Evolutionary conservation across 2,329 filamentous ascomycete genomes (phyloP).

Genomic region (Fusarium foetens): DNA sequence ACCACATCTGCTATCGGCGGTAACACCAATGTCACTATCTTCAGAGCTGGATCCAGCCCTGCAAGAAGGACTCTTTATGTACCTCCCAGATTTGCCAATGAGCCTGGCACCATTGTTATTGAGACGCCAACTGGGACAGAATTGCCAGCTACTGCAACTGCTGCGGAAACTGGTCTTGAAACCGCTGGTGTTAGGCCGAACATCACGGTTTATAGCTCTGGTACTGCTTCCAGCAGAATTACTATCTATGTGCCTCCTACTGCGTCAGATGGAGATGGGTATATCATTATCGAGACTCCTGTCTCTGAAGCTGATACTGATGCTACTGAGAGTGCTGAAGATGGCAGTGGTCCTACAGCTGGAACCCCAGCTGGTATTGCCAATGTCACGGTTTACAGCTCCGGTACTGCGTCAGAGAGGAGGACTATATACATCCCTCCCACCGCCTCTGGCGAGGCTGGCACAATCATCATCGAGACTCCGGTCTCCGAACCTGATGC

Average conservation of each 20-base stretch:
- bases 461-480: constrained; percentile 2
- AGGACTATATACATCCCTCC: neutral
- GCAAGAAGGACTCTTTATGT: constrained; percentile 3
- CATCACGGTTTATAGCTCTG: neutral
- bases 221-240: neutral
- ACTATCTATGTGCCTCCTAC: constrained; percentile 4
- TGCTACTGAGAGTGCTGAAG: neutral
- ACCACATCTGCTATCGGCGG: constrained; percentile 2
- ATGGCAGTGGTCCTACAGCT: neutral
- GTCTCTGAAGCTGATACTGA: rapidly evolving
- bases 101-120: constrained; percentile 16
- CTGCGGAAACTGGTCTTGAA: neutral
- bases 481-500: neutral
- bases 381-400: neutral
- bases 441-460: neutral
- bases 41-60: neutral
- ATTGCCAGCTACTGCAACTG: neutral
- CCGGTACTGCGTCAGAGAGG: neutral
- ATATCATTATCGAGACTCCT: constrained; percentile 3
- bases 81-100: neutral
- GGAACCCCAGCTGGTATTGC: rapidly evolving
- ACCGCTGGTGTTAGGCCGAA: neutral
- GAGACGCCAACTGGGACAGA: neutral
- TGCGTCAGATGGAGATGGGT: neutral
- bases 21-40: constrained; percentile 10